Base-by-base conservation (phyloP, 2,329 filamentous ascomycete genomes). In the Cladosporium sp. region DNA sequence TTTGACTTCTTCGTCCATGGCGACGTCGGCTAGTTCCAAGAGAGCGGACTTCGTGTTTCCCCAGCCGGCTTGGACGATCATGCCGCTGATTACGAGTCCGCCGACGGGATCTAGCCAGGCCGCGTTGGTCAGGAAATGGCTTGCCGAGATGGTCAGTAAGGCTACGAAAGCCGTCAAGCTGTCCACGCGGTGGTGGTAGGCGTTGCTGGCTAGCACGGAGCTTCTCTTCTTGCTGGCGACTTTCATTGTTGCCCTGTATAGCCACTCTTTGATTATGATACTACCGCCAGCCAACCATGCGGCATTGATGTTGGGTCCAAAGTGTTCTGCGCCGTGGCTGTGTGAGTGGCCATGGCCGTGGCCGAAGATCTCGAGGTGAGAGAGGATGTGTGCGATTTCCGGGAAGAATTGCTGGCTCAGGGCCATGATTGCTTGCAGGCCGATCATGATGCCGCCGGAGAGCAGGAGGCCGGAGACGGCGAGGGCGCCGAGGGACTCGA, bases 241-340 rank as follows among this genome's bases (percentile, higher is more conserved):
- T 74, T 96, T 97, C 85, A 97, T 82, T 93, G 92, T 98, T 56
- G 92, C 89, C 74, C 86, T 85, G 67, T 97, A 98, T 20, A 98
- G 75, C 88, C 91, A 98, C 70, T 98, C 93, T 72, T 98, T 98
- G 62, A 97, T 75, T 20, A 89, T 69, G 51, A 98, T 93, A 2
- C 89, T 95, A 16, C 88, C 92, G 35, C 82, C 86, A 30, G 93
- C 92, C 53, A 98, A 73, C 93, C 93, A 98, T 7, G 88, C 92
- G 18, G 93, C 93, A 67, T 97, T 91, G 57, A 98, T 79, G 68
- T 88, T 95, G 0, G 93, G 93, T 1, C 83, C 80, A 30, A 49
- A 38, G 18, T 52, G 40, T 11, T 78, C 78, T 16, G 51, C 55
- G n/a, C 69, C 74, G 65, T 86, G 84, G 53, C 77, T 76, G 62